These are phyloP conservation scores for Zymoseptoria crescenta DNA, from an alignment of 2,329 filamentous ascomycete genomes.

Conservation along the genomic window DNA sequence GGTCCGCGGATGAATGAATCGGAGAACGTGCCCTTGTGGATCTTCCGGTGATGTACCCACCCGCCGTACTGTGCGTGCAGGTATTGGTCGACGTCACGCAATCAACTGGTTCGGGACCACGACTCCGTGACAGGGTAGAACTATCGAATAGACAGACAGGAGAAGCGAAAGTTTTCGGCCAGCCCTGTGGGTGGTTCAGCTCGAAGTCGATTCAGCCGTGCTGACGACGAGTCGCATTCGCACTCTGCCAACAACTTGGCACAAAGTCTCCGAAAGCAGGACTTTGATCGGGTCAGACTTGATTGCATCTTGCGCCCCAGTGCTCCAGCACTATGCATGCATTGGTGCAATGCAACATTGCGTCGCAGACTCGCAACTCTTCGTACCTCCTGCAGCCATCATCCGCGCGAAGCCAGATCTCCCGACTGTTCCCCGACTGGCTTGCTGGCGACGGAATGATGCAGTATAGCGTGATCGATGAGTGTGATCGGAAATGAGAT, in stretches of 20 bases:
- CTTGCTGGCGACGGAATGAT: not conserved
- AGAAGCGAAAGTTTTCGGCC: not conserved
- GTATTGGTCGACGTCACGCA: not conserved
- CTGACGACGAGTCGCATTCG: not conserved
- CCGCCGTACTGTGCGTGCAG: not conserved
- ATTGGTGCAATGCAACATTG: not conserved
- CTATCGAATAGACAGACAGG: not conserved
- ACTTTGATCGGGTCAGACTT: not conserved
- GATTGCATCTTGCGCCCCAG: not conserved
- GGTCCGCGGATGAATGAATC: not conserved
- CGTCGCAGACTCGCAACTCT: not conserved
- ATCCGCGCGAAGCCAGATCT: not conserved
- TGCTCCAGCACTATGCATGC: not conserved
- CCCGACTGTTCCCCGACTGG: not conserved
- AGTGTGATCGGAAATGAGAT: not conserved
- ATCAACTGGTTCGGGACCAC: not conserved
- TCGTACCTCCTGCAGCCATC: not conserved
- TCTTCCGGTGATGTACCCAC: not conserved
- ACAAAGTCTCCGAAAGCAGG: not conserved
- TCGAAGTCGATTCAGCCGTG: not conserved
- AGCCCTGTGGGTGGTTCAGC: not conserved
- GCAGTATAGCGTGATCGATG: not conserved
- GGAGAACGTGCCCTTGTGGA: not conserved
- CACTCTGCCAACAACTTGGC: not conserved
- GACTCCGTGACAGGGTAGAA: not conserved